Percentiles rank a stretch among this genome's conserved stretches.
Evolutionary conservation across 1,284 basidiomycete genomes (phyloP).

Genomic region (Naganishia sp.): DNA sequence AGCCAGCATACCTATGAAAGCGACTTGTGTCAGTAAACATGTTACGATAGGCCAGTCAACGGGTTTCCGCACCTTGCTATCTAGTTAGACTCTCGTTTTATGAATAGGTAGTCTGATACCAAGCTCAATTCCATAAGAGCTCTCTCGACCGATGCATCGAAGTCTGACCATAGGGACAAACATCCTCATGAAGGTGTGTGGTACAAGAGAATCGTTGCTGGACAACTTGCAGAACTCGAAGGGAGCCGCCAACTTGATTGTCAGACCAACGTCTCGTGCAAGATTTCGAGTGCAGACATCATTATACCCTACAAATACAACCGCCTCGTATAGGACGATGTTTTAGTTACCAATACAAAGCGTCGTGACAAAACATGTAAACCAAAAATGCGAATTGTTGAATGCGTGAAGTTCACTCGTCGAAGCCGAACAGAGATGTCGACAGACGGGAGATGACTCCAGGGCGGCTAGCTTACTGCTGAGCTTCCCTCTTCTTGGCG

Average conservation of each 20-base stretch:
- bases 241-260: no score
- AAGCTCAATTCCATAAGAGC: no score
- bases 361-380: conserved; percentile 16
- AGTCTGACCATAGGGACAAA: no score
- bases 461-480: conserved; percentile 19
- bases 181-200: no score
- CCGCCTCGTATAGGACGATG: background rate
- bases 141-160: no score
- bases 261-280: no score
- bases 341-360: conserved; percentile 21
- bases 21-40: background rate
- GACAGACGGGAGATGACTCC: background rate
- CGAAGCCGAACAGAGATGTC: background rate
- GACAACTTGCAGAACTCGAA: no score
- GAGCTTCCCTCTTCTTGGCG: conserved; percentile 35
- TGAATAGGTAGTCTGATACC: no score
- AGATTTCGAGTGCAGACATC: conserved; percentile 2
- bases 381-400: conserved; percentile 29
- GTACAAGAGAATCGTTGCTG: no score
- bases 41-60: background rate
- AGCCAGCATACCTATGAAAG: conserved; percentile 63
- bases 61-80: conserved; percentile 37
- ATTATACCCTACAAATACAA: conserved; percentile 29
- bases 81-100: no score
- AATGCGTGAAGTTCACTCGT: background rate